Evolutionary conservation across 768 basidiomycete species (phyloP).

Genomic region (Pleurotus platypus): DNA sequence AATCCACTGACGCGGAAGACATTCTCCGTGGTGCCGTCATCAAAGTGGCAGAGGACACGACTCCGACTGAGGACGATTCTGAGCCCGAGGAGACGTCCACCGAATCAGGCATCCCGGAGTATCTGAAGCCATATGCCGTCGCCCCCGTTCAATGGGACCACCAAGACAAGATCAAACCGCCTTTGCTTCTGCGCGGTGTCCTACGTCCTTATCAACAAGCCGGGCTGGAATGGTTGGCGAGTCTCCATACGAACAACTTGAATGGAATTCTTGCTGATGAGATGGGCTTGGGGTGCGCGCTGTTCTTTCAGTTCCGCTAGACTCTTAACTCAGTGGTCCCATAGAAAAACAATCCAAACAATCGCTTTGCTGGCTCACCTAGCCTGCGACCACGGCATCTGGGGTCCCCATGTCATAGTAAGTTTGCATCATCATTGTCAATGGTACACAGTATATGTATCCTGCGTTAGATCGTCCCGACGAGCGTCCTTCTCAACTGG

Average conservation of each 20-base stretch:
- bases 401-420: slow-evolving; percentile 89
- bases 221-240: slow-evolving; percentile 92
- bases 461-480: slow-evolving; percentile 67
- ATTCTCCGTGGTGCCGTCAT: no score
- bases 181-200: slow-evolving; percentile 78
- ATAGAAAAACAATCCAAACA: slow-evolving; percentile 93
- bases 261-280: slow-evolving; percentile 90
- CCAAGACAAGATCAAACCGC: slow-evolving; percentile 53
- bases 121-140: slow-evolving; percentile 68
- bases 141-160: slow-evolving; percentile 68
- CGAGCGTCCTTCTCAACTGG: slow-evolving; percentile 94
- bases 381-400: slow-evolving; percentile 85
- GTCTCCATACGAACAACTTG: slow-evolving; percentile 73
- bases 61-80: slow-evolving; percentile 28
- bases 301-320: background rate
- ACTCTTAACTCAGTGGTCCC: slow-evolving; percentile 3
- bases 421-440: slow-evolving; percentile 19
- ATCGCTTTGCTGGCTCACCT: slow-evolving; percentile 92
- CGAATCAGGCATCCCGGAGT: slow-evolving; percentile 35
- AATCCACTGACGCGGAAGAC: no score
- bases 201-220: slow-evolving; percentile 92
- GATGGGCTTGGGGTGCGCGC: slow-evolving; percentile 87
- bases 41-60: slow-evolving; percentile 4
- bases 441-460: slow-evolving; percentile 7
- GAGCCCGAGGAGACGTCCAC: slow-evolving; percentile 12